phyloP scores from a whole-genome alignment of 768 basidiomycete species.

The Favolaschia claudopus region DNA sequence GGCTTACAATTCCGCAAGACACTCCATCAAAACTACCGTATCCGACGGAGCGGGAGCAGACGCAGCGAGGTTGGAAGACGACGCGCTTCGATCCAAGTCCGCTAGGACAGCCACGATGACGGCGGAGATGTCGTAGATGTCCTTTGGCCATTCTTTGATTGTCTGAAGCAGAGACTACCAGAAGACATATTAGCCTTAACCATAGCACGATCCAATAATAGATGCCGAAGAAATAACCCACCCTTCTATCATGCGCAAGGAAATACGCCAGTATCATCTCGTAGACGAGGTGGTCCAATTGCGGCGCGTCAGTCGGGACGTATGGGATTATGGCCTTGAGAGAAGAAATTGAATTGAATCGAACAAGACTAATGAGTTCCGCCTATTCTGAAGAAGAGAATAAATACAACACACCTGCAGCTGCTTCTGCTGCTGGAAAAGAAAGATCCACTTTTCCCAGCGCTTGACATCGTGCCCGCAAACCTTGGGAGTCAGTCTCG shows the following conservation, averaged over 20 bases:
- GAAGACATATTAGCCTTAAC: no score
- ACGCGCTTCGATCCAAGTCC: slow-evolving; percentile 72
- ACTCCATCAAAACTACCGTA: slow-evolving; percentile 85
- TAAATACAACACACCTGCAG: slow-evolving; percentile 64
- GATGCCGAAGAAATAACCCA: slow-evolving; percentile 37
- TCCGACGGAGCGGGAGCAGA: slow-evolving; percentile 52
- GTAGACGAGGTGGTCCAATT: slow-evolving; percentile 85
- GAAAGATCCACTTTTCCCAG: slow-evolving; percentile 98
- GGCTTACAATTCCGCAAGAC: slow-evolving; percentile 86
- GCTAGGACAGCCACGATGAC: slow-evolving; percentile 90
- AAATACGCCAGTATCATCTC: slow-evolving; percentile 95
- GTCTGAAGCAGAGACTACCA: slow-evolving; percentile 75
- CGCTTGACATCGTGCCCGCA: slow-evolving; percentile 77
- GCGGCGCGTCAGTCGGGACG: slow-evolving; percentile 84
- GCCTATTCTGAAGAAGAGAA: slow-evolving; percentile 2
- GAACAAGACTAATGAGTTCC: no score
- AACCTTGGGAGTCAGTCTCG: slow-evolving; percentile 83
- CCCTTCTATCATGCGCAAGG: slow-evolving; percentile 77
- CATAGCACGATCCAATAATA: no score
- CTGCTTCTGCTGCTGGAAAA: slow-evolving; percentile 82
- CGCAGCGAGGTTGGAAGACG: slow-evolving; percentile 48
- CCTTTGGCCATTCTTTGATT: slow-evolving; percentile 88
- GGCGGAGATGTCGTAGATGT: slow-evolving; percentile 87
- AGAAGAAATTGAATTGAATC: no score
- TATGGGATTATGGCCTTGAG: slow-evolving; percentile 85